Percentiles rank a stretch among this genome's conserved stretches.
phyloP scores from a whole-genome alignment of 2,329 filamentous ascomycete species.

The Magnaporthiopsis incrustans region DNA sequence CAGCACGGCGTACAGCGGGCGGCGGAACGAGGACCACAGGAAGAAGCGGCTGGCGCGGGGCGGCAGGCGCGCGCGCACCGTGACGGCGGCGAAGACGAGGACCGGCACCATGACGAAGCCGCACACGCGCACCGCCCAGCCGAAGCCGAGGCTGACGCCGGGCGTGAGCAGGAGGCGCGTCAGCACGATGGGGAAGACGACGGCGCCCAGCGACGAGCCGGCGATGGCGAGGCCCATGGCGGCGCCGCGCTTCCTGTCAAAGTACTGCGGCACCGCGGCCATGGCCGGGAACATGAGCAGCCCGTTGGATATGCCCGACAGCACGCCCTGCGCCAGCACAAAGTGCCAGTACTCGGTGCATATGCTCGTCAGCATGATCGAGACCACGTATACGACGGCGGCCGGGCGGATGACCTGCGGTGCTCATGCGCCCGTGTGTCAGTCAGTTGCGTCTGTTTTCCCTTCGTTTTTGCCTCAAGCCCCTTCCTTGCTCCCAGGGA shows the following conservation, averaged over 20 bases:
- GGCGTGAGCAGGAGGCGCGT: slow-evolving; percentile 42
- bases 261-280: slow-evolving; percentile 60
- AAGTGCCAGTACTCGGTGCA: slow-evolving; percentile 50
- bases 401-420: not conserved
- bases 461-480: not conserved
- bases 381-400: slow-evolving; percentile 9
- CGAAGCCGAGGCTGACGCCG: slow-evolving; percentile 43
- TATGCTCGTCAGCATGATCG: slow-evolving; percentile 36
- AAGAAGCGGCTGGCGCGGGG: slow-evolving; percentile 20
- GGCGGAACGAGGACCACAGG: slow-evolving; percentile 41
- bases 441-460: not conserved
- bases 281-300: slow-evolving; percentile 57
- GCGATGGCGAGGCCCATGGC: slow-evolving; percentile 54
- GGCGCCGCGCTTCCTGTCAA: slow-evolving; percentile 45
- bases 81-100: slow-evolving; percentile 27
- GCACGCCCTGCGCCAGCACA: slow-evolving; percentile 45
- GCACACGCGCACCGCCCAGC: slow-evolving; percentile 48
- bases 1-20: slow-evolving; percentile 45
- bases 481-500: too few relatives aligned
- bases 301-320: slow-evolving; percentile 49
- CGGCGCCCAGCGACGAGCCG: slow-evolving; percentile 51
- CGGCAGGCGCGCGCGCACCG: slow-evolving; percentile 37
- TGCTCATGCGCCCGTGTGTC: not conserved
- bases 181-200: slow-evolving; percentile 51
- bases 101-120: slow-evolving; percentile 53